These are phyloP conservation scores for Punica granatum DNA, from an alignment of 345 rosid genomes.

Conservation along the genomic window DNA sequence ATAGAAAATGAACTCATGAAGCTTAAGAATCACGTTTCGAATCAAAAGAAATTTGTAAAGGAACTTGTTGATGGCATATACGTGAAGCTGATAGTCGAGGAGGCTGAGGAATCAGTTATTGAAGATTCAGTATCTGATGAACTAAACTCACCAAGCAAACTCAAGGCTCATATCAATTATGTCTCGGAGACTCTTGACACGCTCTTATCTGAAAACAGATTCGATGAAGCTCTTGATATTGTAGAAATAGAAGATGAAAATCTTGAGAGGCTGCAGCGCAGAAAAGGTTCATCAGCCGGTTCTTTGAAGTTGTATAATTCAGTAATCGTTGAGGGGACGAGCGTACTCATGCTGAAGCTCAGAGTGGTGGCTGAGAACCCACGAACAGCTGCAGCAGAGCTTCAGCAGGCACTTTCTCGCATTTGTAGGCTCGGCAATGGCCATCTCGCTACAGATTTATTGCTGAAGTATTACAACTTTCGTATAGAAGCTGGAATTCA, in stretches of 20 bases:
- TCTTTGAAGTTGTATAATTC: constrained; percentile 22
- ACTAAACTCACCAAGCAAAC: constrained; percentile 12
- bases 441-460: constrained; percentile 37
- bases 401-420: constrained; percentile 42
- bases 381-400: constrained; percentile 44
- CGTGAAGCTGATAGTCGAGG: constrained; percentile 25
- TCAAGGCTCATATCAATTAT: constrained; percentile 23
- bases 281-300: constrained; percentile 12
- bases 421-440: constrained; percentile 38
- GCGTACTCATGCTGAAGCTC: constrained; percentile 26
- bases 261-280: constrained; percentile 21
- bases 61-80: constrained; percentile 28
- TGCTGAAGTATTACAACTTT: constrained; percentile 43
- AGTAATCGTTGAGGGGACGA: constrained; percentile 34
- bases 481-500: constrained; percentile 35
- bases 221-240: constrained; percentile 37
- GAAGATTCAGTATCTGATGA: constrained; percentile 25
- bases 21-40: constrained; percentile 34
- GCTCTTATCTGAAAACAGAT: constrained; percentile 36
- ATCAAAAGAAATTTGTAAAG: constrained; percentile 36
- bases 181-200: constrained; percentile 38
- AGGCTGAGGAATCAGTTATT: constrained; percentile 16
- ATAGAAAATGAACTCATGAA: constrained; percentile 33
- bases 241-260: constrained; percentile 35
- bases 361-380: constrained; percentile 38